Evolutionary conservation across 108 stramenopile genomes (phyloP).

Genomic region (Nitzschia sp.): DNA sequence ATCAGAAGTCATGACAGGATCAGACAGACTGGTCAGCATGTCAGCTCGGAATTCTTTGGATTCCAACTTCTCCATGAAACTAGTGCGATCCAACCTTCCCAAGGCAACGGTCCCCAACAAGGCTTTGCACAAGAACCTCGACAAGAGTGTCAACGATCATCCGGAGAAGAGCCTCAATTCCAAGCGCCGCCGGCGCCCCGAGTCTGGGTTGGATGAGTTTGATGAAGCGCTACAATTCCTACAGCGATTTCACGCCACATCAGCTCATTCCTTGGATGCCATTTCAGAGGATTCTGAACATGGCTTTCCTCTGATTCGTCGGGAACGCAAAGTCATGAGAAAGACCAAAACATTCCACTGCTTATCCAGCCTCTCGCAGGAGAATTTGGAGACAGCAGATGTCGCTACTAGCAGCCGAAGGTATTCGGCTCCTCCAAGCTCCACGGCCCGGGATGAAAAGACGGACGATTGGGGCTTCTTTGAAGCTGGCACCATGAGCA

Average conservation of each 20-base stretch:
- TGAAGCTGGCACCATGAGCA: no score
- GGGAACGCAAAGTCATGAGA: conserved; percentile 6
- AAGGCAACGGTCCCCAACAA: not conserved
- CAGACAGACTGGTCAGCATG: no score
- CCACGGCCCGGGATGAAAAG: no score
- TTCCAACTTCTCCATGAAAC: not conserved
- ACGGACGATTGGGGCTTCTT: no score
- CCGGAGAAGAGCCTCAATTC: not conserved
- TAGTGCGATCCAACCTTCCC: not conserved
- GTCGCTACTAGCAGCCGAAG: no score
- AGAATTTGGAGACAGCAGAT: no score
- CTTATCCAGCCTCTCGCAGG: not conserved
- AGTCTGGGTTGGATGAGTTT: conserved; percentile 4
- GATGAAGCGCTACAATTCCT: conserved; percentile 11
- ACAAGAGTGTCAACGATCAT: not conserved
- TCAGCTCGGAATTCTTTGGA: not conserved
- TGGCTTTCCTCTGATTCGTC: not conserved
- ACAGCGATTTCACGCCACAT: conserved; percentile 11
- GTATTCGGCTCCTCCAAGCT: no score
- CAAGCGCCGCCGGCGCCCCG: not conserved
- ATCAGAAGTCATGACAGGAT: no score
- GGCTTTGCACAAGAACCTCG: not conserved
- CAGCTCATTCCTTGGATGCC: conserved; percentile 14
- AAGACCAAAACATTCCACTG: conserved; percentile 9
- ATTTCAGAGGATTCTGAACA: conserved; percentile 1